Conservation (phyloP, 2,329 filamentous ascomycete genomes). For the Trichoderma gracile region DNA sequence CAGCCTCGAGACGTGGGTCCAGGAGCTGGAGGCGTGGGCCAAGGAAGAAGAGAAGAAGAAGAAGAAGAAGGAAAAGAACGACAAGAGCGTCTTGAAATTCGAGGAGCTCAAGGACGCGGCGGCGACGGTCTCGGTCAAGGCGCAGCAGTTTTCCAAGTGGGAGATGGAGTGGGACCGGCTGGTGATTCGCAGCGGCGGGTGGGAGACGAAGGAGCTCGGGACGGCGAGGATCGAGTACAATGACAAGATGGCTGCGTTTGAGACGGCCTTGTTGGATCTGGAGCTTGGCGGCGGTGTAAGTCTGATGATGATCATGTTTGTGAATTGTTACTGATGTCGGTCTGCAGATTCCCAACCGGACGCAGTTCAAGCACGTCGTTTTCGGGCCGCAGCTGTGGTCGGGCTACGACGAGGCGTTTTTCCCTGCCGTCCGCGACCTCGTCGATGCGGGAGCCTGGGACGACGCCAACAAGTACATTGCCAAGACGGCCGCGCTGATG, state of each 20-base stretch:
- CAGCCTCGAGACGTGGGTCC: constrained; percentile 63
- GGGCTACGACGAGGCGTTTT: constrained; percentile 38
- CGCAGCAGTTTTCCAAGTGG: constrained; percentile 69
- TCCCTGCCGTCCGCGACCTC: constrained; percentile 80
- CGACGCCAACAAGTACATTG: constrained; percentile 65
- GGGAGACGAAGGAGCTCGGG: constrained; percentile 70
- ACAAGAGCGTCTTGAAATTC: constrained; percentile 33
- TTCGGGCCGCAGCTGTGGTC: constrained; percentile 83
- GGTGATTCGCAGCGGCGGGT: constrained; percentile 70
- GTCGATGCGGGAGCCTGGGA: constrained; percentile 71
- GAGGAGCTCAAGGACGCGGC: constrained; percentile 56
- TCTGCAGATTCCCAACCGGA: constrained; percentile 72
- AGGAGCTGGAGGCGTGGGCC: constrained; percentile 66
- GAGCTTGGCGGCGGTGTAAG: constrained; percentile 72
- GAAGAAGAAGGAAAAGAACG: constrained; percentile 19
- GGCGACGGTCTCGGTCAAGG: constrained; percentile 52
- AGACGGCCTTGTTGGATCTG: constrained; percentile 78
- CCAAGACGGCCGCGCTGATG: constrained; percentile 71
- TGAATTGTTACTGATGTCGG: neutral
- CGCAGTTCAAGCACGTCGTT: constrained; percentile 91
- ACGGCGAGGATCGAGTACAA: constrained; percentile 75
- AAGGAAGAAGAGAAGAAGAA: constrained; percentile 51
- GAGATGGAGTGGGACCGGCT: constrained; percentile 73
- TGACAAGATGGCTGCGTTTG: constrained; percentile 74
- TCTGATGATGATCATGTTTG: constrained; percentile 32